A percentile compares a stretch with the other conserved stretches of the same genome.
These are phyloP conservation scores for Aspergillus sp. DNA, from an alignment of 2,329 filamentous ascomycete genomes.

Conservation along the genomic window DNA sequence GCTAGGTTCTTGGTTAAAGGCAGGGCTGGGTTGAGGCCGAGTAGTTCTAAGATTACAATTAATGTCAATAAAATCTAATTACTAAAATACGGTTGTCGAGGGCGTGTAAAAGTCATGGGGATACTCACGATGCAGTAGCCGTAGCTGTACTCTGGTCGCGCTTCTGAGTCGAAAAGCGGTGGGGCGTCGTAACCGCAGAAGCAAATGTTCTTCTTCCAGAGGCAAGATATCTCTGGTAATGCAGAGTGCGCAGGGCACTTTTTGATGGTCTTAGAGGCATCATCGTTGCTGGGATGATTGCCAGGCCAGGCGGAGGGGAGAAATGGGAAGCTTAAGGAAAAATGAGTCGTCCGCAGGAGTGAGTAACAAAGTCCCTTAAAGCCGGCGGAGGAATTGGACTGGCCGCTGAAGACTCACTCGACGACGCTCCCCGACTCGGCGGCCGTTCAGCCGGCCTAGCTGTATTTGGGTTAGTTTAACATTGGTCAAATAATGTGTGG, in stretches of 20 bases:
- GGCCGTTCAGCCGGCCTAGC: background rate
- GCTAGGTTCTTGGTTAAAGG: conserved; percentile 54
- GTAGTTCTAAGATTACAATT: conserved; percentile 45
- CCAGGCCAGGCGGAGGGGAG: conserved; percentile 28
- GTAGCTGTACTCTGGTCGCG: conserved; percentile 50
- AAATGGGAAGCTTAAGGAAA: conserved; percentile 23
- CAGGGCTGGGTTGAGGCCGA: conserved; percentile 63
- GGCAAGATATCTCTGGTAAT: conserved; percentile 41
- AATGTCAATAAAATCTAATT: conserved; percentile 15
- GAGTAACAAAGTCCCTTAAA: conserved; percentile 26
- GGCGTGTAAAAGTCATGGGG: background rate
- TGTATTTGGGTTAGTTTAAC: conserved; percentile 13
- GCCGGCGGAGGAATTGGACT: conserved; percentile 20
- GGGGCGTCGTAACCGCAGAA: conserved; percentile 46
- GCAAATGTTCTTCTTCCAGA: conserved; percentile 44
- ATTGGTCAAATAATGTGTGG: conserved; percentile 26
- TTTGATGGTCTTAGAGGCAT: conserved; percentile 52
- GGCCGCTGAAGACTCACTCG: conserved; percentile 9
- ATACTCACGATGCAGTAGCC: conserved; percentile 56
- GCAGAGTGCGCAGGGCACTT: conserved; percentile 49
- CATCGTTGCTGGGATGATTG: conserved; percentile 43
- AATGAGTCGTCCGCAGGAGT: conserved; percentile 15
- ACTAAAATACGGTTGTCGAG: background rate
- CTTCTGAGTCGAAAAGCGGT: conserved; percentile 45
- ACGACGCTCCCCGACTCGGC: conserved; percentile 1